These are phyloP conservation scores for Penicillium taxi DNA, from an alignment of 495 filamentous ascomycete genomes.

Conservation along the genomic window DNA sequence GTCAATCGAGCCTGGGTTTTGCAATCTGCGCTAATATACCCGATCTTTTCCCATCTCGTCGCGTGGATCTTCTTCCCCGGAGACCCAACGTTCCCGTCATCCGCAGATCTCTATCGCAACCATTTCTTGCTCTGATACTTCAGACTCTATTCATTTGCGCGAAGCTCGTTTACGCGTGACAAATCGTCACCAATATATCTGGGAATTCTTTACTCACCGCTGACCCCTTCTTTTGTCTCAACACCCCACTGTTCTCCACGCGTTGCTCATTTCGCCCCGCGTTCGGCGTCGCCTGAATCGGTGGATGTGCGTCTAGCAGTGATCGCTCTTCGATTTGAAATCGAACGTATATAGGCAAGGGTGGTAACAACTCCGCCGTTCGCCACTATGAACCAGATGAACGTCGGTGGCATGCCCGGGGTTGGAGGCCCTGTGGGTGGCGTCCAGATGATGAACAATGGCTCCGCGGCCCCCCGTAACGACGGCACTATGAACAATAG, in stretches of 20 bases:
- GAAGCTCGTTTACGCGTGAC: constrained; percentile 8
- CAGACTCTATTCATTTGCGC: constrained; percentile 3
- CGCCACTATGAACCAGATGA: constrained; percentile 65
- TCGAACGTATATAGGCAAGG: constrained; percentile 27
- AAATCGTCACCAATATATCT: constrained; percentile 1
- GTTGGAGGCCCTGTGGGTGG: constrained; percentile 57
- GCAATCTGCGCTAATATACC: constrained; percentile 39
- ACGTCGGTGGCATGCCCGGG: constrained; percentile 52
- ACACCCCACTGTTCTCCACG: constrained; percentile 14
- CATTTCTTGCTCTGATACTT: constrained; percentile 2
- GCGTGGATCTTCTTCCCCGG: constrained; percentile 26
- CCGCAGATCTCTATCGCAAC: constrained; percentile 13
- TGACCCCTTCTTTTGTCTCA: constrained; percentile 14
- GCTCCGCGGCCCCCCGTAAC: constrained; percentile 43
- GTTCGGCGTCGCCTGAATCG: constrained; percentile 28
- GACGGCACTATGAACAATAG: constrained; percentile 38
- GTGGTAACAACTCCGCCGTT: constrained; percentile 28
- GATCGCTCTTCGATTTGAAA: constrained; percentile 8
- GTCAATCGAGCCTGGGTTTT: constrained; percentile 4
- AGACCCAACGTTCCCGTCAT: constrained; percentile 7
- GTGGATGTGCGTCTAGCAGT: constrained; percentile 33
- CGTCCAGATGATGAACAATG: constrained; percentile 68
- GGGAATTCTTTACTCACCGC: not conserved
- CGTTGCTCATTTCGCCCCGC: constrained; percentile 23
- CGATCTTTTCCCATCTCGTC: constrained; percentile 64